phyloP scores from a whole-genome alignment of 352 stramenopile genomes.

The Phytophthora kernoviae region DNA sequence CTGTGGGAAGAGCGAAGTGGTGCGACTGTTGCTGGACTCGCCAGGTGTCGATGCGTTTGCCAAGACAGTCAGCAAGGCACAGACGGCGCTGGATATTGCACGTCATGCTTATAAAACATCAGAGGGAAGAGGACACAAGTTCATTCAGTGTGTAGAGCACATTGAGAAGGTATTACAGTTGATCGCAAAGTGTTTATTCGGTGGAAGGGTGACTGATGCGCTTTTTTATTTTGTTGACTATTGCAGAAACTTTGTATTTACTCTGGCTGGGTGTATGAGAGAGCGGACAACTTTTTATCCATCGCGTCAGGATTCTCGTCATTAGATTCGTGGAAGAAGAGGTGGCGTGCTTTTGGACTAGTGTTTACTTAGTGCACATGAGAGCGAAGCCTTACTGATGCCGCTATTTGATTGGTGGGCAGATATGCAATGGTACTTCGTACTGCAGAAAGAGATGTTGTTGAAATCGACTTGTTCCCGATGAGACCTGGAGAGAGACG shows the following conservation, averaged over 20 bases:
- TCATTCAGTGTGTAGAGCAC: conserved; percentile 75
- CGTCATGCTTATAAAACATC: conserved; percentile 53
- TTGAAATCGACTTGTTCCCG: conserved; percentile 84
- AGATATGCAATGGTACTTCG: conserved; percentile 83
- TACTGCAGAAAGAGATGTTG: conserved; percentile 51
- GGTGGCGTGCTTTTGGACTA: conserved; percentile 33
- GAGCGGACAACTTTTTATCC: conserved; percentile 81
- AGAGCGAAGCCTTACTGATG: background rate
- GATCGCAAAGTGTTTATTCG: conserved; percentile 1
- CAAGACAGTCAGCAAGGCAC: conserved; percentile 52
- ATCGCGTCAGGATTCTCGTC: conserved; percentile 71
- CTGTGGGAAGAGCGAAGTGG: conserved; percentile 69
- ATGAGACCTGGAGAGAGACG: conserved; percentile 80
- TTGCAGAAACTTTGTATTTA: conserved; percentile 79
- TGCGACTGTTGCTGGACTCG: conserved; percentile 65
- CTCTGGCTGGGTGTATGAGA: conserved; percentile 83
- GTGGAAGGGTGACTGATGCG: conserved; percentile 6
- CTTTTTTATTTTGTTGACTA: conserved; percentile 5
- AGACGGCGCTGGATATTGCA: conserved; percentile 75
- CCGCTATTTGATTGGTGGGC: background rate
- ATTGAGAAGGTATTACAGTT: conserved; percentile 66
- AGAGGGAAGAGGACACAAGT: conserved; percentile 43
- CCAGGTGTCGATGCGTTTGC: conserved; percentile 55
- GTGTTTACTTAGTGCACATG: too few relatives aligned
- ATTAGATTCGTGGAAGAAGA: conserved; percentile 84